These are phyloP conservation scores for Malus hybrid DNA, from an alignment of 331 rosid species.

Conservation along the genomic window DNA sequence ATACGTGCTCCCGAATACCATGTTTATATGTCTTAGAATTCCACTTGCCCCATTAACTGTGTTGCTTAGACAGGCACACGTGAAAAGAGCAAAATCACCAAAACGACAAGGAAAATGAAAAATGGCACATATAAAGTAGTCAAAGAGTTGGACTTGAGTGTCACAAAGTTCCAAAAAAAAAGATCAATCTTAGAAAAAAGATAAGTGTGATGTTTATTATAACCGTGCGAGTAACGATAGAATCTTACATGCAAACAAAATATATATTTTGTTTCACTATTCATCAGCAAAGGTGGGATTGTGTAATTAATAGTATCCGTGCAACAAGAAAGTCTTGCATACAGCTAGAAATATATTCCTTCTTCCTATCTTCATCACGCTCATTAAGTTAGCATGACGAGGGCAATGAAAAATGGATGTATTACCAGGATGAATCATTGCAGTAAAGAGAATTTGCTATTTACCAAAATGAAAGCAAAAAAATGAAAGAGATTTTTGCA, in stretches of 20 bases:
- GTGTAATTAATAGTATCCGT: background rate
- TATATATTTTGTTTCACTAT: too few species aligned
- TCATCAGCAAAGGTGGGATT: too few species aligned
- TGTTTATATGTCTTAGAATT: background rate
- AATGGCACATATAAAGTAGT: conserved; percentile 16
- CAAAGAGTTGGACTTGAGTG: background rate
- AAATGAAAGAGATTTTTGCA: background rate
- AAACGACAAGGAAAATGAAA: conserved; percentile 8
- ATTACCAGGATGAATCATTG: too few species aligned
- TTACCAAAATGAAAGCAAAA: background rate
- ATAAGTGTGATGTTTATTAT: background rate
- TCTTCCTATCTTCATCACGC: too few species aligned
- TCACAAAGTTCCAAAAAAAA: conserved; percentile 12
- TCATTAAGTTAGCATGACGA: too few species aligned
- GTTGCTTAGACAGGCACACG: conserved; percentile 9
- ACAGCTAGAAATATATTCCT: too few species aligned
- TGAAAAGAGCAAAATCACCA: conserved; percentile 13
- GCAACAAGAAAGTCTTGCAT: background rate
- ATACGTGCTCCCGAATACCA: too few species aligned
- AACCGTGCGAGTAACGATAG: too few species aligned
- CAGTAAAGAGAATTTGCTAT: background rate
- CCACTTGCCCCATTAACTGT: conserved; percentile 3
- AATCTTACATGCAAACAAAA: too few species aligned
- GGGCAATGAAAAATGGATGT: too few species aligned
- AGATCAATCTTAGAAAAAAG: background rate